Evolutionary conservation across 768 basidiomycete species (phyloP), one percentile per base, ranked within the genome.

Genomic region (Chalciporus sphaerocephalus): DNA sequence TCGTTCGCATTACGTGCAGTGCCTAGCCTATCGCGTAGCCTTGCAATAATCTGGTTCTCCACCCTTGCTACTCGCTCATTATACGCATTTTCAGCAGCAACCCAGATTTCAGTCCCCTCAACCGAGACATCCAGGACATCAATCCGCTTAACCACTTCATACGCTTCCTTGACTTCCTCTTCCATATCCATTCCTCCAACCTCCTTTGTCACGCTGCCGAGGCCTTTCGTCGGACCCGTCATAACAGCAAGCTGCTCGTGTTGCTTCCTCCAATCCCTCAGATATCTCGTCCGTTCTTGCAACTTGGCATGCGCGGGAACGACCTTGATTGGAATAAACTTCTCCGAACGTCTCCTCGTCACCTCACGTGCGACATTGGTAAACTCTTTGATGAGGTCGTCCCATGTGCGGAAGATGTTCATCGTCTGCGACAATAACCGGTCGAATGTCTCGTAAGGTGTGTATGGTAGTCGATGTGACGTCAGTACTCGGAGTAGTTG

Each of bases 31-130:
- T 97, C 95, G 20, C 95, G 78, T 38, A 99, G 66, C 25, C 91
- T 76, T 13, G 95, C 87, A 64, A 98, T 98, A 61, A 98, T 98
- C 65, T 97, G 95, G 69, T 97, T 97, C 71, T 99, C 96, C 16
- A 99, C 95, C 11, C 95, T 76, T 2, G 96, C 87, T 20, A 98
- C 94, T 17, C 94, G 85, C 67, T 98, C 95, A 56, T 97, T 98
- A 65, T 99, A 99, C 5, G 93, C 92, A 45, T 91, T 92, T 69
- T 98, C 96, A 2, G 94, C 94, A 0, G 92, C 83, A 23, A 95
- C 86, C 95, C 94, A 98, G 41, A 97, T 95, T 65, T 97, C 92
- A 13, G 91, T 93, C 3, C 96, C 95, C 74, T 95, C 94, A 40
- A 85, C 74, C 32, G 92, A 91, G 6, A 97, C 92, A 64, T 99